Conservation (phyloP, 805 yeast species). For the Yamadazyma olivae region DNA sequence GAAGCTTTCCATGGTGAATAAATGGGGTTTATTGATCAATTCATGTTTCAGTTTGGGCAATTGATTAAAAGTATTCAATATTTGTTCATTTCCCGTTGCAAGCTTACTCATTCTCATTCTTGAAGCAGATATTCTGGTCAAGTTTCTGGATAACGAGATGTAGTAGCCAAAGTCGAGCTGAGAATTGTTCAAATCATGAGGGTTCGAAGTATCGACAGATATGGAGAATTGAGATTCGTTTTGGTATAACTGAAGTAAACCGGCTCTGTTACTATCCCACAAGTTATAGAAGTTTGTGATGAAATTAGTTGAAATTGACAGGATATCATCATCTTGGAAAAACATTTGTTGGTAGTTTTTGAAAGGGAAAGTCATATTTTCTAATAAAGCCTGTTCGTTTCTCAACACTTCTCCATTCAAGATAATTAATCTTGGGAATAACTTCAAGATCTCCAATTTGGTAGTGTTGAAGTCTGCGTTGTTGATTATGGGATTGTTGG, state of each 20-base stretch:
- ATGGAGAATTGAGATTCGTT: conserved; percentile 81
- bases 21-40: conserved; percentile 56
- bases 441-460: conserved; percentile 58
- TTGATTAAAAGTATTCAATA: conserved; percentile 56
- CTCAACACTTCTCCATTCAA: conserved; percentile 78
- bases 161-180: conserved; percentile 57
- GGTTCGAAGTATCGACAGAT: conserved; percentile 71
- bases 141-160: conserved; percentile 71
- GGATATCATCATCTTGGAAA: conserved; percentile 75
- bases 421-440: conserved; percentile 77
- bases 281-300: conserved; percentile 68
- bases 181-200: conserved; percentile 25
- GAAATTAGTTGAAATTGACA: conserved; percentile 71
- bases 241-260: conserved; percentile 71
- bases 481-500: conserved; percentile 70
- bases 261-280: conserved; percentile 80
- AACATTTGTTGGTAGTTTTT: conserved; percentile 60
- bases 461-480: conserved; percentile 35
- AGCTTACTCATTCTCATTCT: conserved; percentile 58
- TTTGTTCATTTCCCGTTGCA: conserved; percentile 65
- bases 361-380: conserved; percentile 55
- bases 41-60: conserved; percentile 81
- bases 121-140: conserved; percentile 56
- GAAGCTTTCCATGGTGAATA: conserved; percentile 76
- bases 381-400: conserved; percentile 59